These are phyloP conservation scores for Aureobasidium sp. DNA, from an alignment of 2,329 filamentous ascomycete genomes.

Conservation along the genomic window DNA sequence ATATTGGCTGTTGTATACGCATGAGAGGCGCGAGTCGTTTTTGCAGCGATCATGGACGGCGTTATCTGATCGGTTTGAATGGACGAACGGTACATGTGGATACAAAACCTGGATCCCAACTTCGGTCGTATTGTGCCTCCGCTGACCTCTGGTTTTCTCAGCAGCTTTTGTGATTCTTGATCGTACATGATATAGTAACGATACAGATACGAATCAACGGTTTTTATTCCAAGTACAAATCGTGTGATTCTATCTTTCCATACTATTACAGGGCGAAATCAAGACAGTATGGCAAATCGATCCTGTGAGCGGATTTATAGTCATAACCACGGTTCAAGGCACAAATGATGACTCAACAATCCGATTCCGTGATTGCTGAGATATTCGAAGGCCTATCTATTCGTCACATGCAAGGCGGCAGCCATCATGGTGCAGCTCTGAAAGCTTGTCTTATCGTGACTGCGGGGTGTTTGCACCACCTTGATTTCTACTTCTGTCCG, in stretches of 20 bases:
- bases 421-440: slow-evolving; percentile 2
- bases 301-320: not conserved
- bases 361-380: not conserved
- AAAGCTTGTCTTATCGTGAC: slow-evolving; percentile 7
- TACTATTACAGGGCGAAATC: not conserved
- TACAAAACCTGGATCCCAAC: slow-evolving; percentile 7
- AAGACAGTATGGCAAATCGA: not conserved
- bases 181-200: slow-evolving; percentile 11
- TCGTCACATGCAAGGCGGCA: slow-evolving; percentile 10
- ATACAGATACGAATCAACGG: slow-evolving; percentile 3
- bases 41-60: slow-evolving; percentile 11
- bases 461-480: slow-evolving; percentile 9
- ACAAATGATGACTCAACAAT: not conserved
- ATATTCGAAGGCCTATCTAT: not conserved
- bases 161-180: slow-evolving; percentile 5
- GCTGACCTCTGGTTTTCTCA: slow-evolving; percentile 8
- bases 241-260: not conserved
- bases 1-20: slow-evolving; percentile 8
- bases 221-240: not conserved
- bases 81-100: slow-evolving; percentile 7
- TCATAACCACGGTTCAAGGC: not conserved
- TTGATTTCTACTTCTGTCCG: slow-evolving; percentile 5
- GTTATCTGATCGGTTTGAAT: slow-evolving; percentile 10
- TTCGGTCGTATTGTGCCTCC: not conserved
- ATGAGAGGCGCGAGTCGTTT: slow-evolving; percentile 9